Evolutionary conservation across 192 early-diverging fungal species (phyloP), one percentile per base, ranked within the genome.

Genomic region (Linnemannia elongata): DNA sequence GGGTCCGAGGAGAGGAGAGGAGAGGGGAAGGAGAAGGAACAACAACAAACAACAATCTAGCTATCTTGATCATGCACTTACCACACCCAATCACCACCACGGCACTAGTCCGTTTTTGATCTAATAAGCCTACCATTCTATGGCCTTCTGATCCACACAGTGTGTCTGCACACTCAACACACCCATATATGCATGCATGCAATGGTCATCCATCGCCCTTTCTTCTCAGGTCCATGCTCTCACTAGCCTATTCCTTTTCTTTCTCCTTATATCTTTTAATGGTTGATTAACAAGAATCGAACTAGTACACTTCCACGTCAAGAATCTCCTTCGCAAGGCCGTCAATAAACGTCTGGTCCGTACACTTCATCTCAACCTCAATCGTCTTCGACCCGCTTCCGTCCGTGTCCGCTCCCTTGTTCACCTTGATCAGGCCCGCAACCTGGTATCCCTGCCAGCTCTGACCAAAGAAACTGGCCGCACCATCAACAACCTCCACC

Each of bases 381-480:
- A 93, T 81, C 8, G 87, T 82, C 35, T 63, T 81, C 44, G 79
- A 88, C 33, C 42, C 47, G 35, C 38, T 55, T 22, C 66, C 87
- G 9, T 38, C 69, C 18, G 60, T 54, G 30, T 17, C 57, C 38
- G 47, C 57, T 20, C 36, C 55, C 68, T 75, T 91, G 83, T 69
- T 66, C 33, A 80, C 72, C 76, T 94, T 94, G 74, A 92, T 83
- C 69, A 94, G 72, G 27, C 91, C 93, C 0, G 92, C 93, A 30
- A 92, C 83, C 73, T 92, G 90, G 68, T 88, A 88, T 8, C 90
- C 91, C 63, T 93, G 90, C 41, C 90, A 91, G 41, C 88, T 91
- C 60, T 88, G 89, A 22, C 91, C 93, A 80, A 93, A 94, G 45
- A 94, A 88, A 17, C 92, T 92, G 9, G 92, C 92, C 0, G 92